Evolutionary conservation across 2,329 filamentous ascomycete species (phyloP).

Genomic region (Cryphonectria naterciae): DNA sequence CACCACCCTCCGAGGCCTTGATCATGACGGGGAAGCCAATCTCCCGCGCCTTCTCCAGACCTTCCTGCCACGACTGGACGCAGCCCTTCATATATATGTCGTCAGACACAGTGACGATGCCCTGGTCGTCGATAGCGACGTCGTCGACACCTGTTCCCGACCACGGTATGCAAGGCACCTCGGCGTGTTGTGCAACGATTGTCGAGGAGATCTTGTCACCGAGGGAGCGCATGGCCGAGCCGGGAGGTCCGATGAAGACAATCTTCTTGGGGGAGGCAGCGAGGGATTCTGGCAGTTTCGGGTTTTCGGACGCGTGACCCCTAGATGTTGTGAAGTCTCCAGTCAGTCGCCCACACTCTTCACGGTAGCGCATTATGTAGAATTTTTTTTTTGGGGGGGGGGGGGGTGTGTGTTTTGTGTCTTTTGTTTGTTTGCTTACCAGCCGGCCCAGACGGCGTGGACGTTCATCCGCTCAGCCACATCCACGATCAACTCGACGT

Average conservation of each 20-base stretch:
- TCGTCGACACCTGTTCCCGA: constrained; percentile 89
- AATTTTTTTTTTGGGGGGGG: background rate
- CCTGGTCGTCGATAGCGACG: constrained; percentile 76
- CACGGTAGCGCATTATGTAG: background rate
- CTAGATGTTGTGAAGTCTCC: constrained; percentile 45
- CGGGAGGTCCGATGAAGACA: constrained; percentile 96
- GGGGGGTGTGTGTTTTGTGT: no score
- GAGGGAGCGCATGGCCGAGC: constrained; percentile 97
- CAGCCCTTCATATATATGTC: constrained; percentile 88
- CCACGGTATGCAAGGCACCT: constrained; percentile 99
- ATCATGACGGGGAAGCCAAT: constrained; percentile 99
- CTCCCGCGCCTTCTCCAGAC: constrained; percentile 79
- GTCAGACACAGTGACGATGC: constrained; percentile 90
- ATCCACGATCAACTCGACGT: constrained; percentile 98
- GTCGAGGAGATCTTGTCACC: constrained; percentile 99
- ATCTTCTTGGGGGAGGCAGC: constrained; percentile 98
- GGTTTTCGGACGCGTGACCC: constrained; percentile 99
- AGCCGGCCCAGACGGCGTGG: constrained; percentile 98
- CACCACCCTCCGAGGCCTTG: constrained; percentile 99
- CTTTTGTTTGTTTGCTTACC: constrained; percentile 59
- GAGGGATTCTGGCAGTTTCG: constrained; percentile 92
- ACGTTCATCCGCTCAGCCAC: constrained; percentile 98
- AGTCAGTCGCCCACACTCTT: constrained; percentile 15
- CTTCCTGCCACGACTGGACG: constrained; percentile 86
- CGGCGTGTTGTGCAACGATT: constrained; percentile 95